Base-by-base conservation (phyloP, 108 stramenopile species). In the Nannochloropsis salina region DNA sequence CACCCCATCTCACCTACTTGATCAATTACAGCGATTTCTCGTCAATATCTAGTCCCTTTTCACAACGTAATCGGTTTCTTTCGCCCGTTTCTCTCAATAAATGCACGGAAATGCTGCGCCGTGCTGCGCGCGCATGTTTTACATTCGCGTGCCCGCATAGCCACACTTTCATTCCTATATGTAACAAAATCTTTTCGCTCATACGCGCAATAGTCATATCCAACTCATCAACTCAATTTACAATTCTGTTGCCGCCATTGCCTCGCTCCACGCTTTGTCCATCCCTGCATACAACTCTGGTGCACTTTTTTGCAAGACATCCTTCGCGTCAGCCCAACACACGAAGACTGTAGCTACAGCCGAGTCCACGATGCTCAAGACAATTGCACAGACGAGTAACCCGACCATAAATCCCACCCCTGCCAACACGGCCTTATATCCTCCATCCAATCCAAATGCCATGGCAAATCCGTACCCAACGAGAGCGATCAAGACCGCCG, bases 271-370 rank as follows among this genome's bases (percentile, higher is more conserved):
- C 47, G 47, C 47, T 15, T 51, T 51, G 12, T 51, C 47, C 47
- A 51, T 51, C 47, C 15, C 47, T 51, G 12, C 47, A 15, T 51
- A 51, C 47, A 51, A 1, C 47, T 15, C 47, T 15, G 10, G 12
- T 12, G 10, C 47, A 15, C 1, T 51, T 15, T 51, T 51, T 15
- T 51, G 47, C 47, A 51, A 51, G 12, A 15, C 47, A 10, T 51
- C 47, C 47, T 51, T 51, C 47, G 47, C 47, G 47, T 51, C 47
- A 10, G 47, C 47, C 47, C 47, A 51, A 51, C 47, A 51, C 47
- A 51, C 47, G 15, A 51, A 51, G 47, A 51, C 47, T 15, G 47
- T 51, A 10, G 47, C 47, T 15, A 51, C 47, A 10, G 47, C 47
- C 47, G 47, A 51, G 47, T 51, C 47, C 15, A 51, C 47, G 15